These are phyloP conservation scores for Chrysoporthe puriensis DNA, from an alignment of 2,329 filamentous ascomycete genomes.

Conservation along the genomic window DNA sequence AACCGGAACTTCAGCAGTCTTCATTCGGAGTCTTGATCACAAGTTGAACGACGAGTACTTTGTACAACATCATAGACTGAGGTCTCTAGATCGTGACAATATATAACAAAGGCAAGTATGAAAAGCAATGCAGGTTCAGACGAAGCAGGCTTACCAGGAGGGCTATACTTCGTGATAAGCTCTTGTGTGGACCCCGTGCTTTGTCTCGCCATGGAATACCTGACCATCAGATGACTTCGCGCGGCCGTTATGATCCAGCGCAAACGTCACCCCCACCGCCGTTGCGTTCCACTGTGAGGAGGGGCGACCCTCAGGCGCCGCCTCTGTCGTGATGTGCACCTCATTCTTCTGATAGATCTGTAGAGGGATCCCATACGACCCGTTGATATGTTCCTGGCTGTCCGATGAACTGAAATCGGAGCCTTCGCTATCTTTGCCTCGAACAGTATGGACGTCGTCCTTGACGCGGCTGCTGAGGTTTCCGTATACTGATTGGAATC, in stretches of 20 bases:
- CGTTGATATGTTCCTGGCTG: slow-evolving; percentile 45
- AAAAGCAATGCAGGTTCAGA: too few species aligned
- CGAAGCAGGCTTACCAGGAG: not conserved
- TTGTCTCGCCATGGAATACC: not conserved
- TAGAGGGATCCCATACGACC: slow-evolving; percentile 33
- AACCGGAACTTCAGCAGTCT: too few species aligned
- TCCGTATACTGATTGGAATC: slow-evolving; percentile 8
- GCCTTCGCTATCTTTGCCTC: not conserved
- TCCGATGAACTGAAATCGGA: slow-evolving; percentile 30
- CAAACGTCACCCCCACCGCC: slow-evolving; percentile 8
- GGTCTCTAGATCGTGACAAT: too few species aligned
- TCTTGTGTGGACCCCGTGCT: slow-evolving; percentile 3
- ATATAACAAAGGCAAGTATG: too few species aligned
- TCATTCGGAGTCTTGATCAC: too few species aligned
- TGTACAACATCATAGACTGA: too few species aligned
- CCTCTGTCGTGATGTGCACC: slow-evolving; percentile 14
- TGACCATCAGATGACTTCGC: not conserved
- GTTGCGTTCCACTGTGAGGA: not conserved
- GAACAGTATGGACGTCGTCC: not conserved
- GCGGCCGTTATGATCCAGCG: not conserved
- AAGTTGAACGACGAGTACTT: too few species aligned
- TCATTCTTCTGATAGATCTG: slow-evolving; percentile 32
- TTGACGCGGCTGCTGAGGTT: slow-evolving; percentile 7
- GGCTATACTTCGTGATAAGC: slow-evolving; percentile 5
- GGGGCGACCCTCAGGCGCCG: not conserved